phyloP scores from a whole-genome alignment of 495 filamentous ascomycete genomes.

The Jackrogersella minutella region DNA sequence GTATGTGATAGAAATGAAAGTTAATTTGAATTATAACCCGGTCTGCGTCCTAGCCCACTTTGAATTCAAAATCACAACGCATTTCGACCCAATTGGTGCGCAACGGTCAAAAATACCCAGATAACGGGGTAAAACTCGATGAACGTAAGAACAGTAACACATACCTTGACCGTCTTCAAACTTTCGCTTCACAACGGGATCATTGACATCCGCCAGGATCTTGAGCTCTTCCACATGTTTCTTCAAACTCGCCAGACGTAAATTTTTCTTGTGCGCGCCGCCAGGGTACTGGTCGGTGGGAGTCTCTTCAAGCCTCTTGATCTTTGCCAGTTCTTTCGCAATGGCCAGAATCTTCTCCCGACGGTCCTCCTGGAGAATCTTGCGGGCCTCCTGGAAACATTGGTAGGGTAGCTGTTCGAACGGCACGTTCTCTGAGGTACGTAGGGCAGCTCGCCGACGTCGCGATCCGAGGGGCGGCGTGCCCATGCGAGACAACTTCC shows the following conservation, averaged over 20 bases:
- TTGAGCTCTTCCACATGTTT: slow-evolving; percentile 80
- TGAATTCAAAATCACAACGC: slow-evolving; percentile 1
- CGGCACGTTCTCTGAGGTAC: slow-evolving; percentile 73
- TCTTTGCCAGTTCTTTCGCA: slow-evolving; percentile 63
- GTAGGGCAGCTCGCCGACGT: slow-evolving; percentile 80
- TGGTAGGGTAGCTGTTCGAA: slow-evolving; percentile 95
- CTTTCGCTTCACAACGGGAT: slow-evolving; percentile 89
- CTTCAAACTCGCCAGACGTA: slow-evolving; percentile 72
- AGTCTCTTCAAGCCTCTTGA: slow-evolving; percentile 65
- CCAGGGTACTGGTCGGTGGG: slow-evolving; percentile 65
- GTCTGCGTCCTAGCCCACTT: slow-evolving; percentile 1
- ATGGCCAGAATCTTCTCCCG: slow-evolving; percentile 78
- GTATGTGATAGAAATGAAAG: slow-evolving; percentile 41
- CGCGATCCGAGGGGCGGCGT: slow-evolving; percentile 77
- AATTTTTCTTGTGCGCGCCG: slow-evolving; percentile 68
- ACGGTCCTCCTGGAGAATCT: slow-evolving; percentile 80
- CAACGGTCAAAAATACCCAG: not conserved
- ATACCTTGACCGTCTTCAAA: slow-evolving; percentile 93
- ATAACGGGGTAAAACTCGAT: not conserved
- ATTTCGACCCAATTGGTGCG: not conserved
- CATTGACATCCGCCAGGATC: slow-evolving; percentile 93
- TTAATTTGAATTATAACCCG: slow-evolving; percentile 20
- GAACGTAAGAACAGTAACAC: slow-evolving; percentile 36
- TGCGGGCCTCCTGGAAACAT: slow-evolving; percentile 95
- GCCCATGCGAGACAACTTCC: slow-evolving; percentile 63